These are phyloP conservation scores for Linum tenue DNA, from an alignment of 345 rosid genomes.

Conservation along the genomic window DNA sequence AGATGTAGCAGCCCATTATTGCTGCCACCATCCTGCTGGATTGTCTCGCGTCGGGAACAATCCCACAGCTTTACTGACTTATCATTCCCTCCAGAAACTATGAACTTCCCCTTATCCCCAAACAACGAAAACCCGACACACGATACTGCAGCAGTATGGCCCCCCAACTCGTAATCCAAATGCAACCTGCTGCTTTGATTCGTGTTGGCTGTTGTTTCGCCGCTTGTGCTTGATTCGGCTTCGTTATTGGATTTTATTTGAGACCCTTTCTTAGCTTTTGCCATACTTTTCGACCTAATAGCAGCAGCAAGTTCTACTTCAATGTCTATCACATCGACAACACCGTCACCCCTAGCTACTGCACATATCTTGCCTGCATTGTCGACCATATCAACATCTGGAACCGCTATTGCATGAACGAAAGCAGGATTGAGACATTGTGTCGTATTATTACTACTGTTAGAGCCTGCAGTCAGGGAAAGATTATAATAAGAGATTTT, in stretches of 20 bases:
- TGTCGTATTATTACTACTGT: slow-evolving; percentile 24
- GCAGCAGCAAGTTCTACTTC: slow-evolving; percentile 49
- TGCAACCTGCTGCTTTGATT: slow-evolving; percentile 41
- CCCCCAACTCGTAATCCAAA: slow-evolving; percentile 71
- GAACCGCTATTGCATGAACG: slow-evolving; percentile 71
- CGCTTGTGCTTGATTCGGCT: slow-evolving; percentile 12
- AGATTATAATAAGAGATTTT: slow-evolving; percentile 1
- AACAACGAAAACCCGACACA: slow-evolving; percentile 71
- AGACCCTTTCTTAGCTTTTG: slow-evolving; percentile 47
- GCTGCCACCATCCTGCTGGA: slow-evolving; percentile 24
- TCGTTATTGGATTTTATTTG: slow-evolving; percentile 31
- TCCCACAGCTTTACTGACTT: slow-evolving; percentile 78
- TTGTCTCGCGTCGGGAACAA: slow-evolving; percentile 37
- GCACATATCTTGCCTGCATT: slow-evolving; percentile 54
- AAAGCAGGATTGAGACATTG: slow-evolving; percentile 88
- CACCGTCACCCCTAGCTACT: slow-evolving; percentile 83
- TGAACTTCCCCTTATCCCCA: slow-evolving; percentile 59
- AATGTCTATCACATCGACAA: slow-evolving; percentile 49
- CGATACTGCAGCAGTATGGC: slow-evolving; percentile 81
- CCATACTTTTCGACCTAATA: slow-evolving; percentile 26
- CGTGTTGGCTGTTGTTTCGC: slow-evolving; percentile 12
- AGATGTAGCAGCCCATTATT: slow-evolving; percentile 30
- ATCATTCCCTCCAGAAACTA: slow-evolving; percentile 82
- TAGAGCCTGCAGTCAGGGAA: slow-evolving; percentile 33
- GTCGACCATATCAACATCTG: slow-evolving; percentile 66